Percentiles rank a stretch among this genome's conserved stretches.
Evolutionary conservation across 2,329 filamentous ascomycete species (phyloP).

Genomic region (Claviceps purpurea): DNA sequence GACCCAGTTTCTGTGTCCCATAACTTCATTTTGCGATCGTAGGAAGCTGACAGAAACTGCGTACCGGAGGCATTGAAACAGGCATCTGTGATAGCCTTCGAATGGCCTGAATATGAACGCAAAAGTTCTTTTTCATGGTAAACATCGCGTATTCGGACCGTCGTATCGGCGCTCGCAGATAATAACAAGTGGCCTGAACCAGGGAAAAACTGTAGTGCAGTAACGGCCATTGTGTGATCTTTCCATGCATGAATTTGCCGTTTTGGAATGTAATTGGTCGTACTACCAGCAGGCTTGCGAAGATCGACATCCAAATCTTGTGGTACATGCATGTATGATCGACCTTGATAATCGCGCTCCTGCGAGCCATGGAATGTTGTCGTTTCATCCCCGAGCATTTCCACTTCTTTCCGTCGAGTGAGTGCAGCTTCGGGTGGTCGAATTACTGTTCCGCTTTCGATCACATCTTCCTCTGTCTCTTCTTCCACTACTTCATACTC

Average conservation of each 20-base stretch:
- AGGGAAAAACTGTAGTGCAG: constrained; percentile 82
- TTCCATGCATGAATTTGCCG: constrained; percentile 88
- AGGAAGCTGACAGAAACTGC: constrained; percentile 81
- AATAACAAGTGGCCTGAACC: constrained; percentile 75
- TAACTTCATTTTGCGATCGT: constrained; percentile 90
- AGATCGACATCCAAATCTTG: constrained; percentile 81
- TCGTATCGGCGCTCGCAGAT: constrained; percentile 79
- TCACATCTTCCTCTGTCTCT: constrained; percentile 57
- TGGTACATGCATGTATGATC: constrained; percentile 96
- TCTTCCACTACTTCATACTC: constrained; percentile 69
- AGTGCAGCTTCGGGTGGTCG: constrained; percentile 41
- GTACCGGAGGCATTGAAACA: constrained; percentile 74
- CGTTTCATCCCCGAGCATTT: constrained; percentile 57
- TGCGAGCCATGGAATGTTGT: constrained; percentile 75
- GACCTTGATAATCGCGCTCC: constrained; percentile 83
- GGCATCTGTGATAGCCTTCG: constrained; percentile 78
- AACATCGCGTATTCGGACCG: constrained; percentile 87
- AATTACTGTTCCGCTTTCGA: constrained; percentile 51
- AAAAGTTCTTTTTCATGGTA: constrained; percentile 83
- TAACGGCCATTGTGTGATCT: constrained; percentile 70
- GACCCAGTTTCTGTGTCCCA: constrained; percentile 96
- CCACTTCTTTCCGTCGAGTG: constrained; percentile 41
- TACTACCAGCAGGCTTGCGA: constrained; percentile 62
- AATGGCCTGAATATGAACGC: constrained; percentile 83
- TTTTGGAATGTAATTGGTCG: constrained; percentile 88